These are phyloP conservation scores for Begonia peltatifolia DNA, from an alignment of 306 rosid species.

Conservation along the genomic window DNA sequence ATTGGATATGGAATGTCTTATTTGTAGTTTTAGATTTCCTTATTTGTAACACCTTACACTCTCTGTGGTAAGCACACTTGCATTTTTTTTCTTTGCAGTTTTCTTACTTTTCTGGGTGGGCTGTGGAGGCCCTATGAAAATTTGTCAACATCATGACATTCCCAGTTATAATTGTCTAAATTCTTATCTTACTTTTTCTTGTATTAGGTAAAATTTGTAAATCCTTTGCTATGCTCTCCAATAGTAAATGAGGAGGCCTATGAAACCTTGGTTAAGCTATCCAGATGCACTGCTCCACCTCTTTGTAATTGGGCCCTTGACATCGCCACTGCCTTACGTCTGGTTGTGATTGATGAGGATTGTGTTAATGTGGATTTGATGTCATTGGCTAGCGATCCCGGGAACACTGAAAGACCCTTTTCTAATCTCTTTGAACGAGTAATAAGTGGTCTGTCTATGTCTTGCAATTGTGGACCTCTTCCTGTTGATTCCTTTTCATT, in stretches of 20 bases:
- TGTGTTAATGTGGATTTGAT: constrained; percentile 42
- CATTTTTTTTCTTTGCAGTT: too few relatives aligned
- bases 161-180: too few relatives aligned
- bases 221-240: constrained; percentile 73
- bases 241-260: constrained; percentile 73
- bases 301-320: constrained; percentile 90
- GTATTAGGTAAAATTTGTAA: constrained; percentile 74
- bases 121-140: too few relatives aligned
- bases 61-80: too few relatives aligned
- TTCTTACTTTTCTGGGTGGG: too few relatives aligned
- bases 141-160: too few relatives aligned
- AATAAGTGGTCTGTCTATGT: constrained; percentile 52
- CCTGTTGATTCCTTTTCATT: constrained; percentile 94
- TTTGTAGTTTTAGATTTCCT: too few relatives aligned
- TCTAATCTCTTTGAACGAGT: constrained; percentile 65
- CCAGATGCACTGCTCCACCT: constrained; percentile 77
- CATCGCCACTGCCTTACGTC: constrained; percentile 79
- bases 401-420: constrained; percentile 33
- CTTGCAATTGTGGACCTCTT: constrained; percentile 88
- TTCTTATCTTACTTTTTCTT: background rate
- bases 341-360: constrained; percentile 63
- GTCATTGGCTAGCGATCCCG: constrained; percentile 40
- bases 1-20: too few relatives aligned
- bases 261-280: constrained; percentile 74
- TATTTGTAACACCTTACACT: too few relatives aligned